Evolutionary conservation across 1,284 basidiomycete species (phyloP).

Genomic region (Ustilago trichophora): DNA sequence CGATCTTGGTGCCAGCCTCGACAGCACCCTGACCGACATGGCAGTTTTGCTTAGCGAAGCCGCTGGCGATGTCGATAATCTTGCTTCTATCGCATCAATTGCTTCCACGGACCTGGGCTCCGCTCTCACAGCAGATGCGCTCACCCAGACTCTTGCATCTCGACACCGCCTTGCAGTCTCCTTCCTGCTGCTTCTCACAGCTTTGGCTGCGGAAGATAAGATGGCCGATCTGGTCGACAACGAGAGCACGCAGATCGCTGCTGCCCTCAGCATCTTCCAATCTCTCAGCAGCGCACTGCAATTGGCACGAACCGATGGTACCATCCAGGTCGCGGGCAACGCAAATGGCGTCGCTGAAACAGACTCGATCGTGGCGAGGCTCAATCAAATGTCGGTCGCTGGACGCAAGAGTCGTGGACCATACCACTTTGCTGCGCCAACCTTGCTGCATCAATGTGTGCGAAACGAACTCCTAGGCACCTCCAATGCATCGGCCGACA

Average conservation of each 20-base stretch:
- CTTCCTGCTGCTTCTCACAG: slow-evolving; percentile 35
- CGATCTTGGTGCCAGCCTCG: slow-evolving; percentile 42
- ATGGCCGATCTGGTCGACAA: slow-evolving; percentile 42
- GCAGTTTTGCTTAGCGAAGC: slow-evolving; percentile 37
- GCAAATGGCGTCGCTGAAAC: slow-evolving; percentile 13
- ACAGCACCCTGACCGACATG: slow-evolving; percentile 35
- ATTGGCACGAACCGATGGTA: slow-evolving; percentile 31
- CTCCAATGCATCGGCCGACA: neutral
- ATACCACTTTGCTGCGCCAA: slow-evolving; percentile 38
- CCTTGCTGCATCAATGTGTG: slow-evolving; percentile 41
- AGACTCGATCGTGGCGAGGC: slow-evolving; percentile 42
- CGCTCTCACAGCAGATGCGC: slow-evolving; percentile 30
- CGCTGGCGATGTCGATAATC: slow-evolving; percentile 7
- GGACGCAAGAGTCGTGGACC: slow-evolving; percentile 42
- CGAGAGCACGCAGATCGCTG: slow-evolving; percentile 35
- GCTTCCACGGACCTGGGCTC: slow-evolving; percentile 40
- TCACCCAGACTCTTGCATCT: slow-evolving; percentile 33
- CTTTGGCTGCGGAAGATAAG: slow-evolving; percentile 33
- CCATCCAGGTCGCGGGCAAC: slow-evolving; percentile 18
- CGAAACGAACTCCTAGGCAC: slow-evolving; percentile 23
- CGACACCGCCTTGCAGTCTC: slow-evolving; percentile 32
- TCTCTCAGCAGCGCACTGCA: slow-evolving; percentile 23
- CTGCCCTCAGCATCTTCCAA: slow-evolving; percentile 38
- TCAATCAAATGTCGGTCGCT: slow-evolving; percentile 45
- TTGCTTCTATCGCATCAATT: slow-evolving; percentile 1